phyloP scores from a whole-genome alignment of 2,329 filamentous ascomycete genomes.

The Cadophora malorum region DNA sequence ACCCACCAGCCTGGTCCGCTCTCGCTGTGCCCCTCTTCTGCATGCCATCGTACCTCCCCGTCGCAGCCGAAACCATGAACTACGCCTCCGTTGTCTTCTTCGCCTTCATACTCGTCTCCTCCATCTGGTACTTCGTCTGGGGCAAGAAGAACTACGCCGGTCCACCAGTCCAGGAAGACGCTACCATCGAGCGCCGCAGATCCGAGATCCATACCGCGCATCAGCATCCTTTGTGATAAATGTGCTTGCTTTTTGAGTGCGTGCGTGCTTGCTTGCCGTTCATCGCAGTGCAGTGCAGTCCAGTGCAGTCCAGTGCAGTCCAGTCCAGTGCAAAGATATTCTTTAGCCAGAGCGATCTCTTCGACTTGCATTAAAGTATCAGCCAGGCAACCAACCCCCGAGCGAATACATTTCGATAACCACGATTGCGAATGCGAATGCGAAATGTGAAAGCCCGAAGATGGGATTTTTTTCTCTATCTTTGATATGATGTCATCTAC shows the following conservation, averaged over 20 bases:
- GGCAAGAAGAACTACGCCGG: conserved; percentile 69
- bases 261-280: conserved; percentile 2
- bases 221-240: conserved; percentile 11
- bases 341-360: conserved; percentile 8
- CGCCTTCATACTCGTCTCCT: conserved; percentile 64
- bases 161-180: conserved; percentile 47
- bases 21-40: conserved; percentile 77
- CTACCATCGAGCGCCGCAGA: conserved; percentile 41
- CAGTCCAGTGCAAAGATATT: conserved; percentile 1
- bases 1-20: conserved; percentile 64
- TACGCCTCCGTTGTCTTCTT: conserved; percentile 69
- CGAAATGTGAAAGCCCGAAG: not conserved
- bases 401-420: not conserved
- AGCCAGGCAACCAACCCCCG: not conserved
- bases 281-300: not conserved
- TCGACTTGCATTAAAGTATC: not conserved
- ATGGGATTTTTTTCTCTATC: not conserved
- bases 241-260: not conserved
- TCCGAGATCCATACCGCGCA: conserved; percentile 15
- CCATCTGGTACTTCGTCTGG: conserved; percentile 73
- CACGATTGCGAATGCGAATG: not conserved
- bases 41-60: conserved; percentile 70
- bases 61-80: conserved; percentile 67
- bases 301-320: not conserved
- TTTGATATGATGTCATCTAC: not conserved